Evolutionary conservation across 495 filamentous ascomycete genomes (phyloP).

Genomic region (Copromyces sp.): DNA sequence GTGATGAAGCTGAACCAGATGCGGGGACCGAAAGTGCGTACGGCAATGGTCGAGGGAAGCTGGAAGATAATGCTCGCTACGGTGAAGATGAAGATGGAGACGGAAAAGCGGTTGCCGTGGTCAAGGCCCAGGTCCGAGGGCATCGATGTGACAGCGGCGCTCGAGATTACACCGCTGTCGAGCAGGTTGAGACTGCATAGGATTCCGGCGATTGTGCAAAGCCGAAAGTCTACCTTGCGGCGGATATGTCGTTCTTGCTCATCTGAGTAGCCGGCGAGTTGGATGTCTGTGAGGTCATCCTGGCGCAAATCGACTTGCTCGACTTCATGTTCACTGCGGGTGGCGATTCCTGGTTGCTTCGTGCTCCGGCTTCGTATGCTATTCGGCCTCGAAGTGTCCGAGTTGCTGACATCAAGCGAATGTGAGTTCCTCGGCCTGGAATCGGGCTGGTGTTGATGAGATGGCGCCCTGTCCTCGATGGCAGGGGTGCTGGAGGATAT

Average conservation of each 20-base stretch:
- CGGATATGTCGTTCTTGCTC: conserved; percentile 34
- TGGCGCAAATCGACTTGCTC: not conserved
- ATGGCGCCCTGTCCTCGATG: not conserved
- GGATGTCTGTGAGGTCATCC: not conserved
- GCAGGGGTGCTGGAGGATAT: not conserved
- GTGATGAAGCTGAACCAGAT: conserved; percentile 61
- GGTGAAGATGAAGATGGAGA: conserved; percentile 74
- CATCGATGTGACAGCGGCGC: conserved; percentile 68
- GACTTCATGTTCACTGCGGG: not conserved
- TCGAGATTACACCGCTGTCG: conserved; percentile 68
- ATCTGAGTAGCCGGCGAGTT: not conserved
- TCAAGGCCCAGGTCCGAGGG: conserved; percentile 50
- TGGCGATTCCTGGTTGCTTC: not conserved
- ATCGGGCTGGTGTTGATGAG: not conserved
- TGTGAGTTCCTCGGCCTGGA: not conserved
- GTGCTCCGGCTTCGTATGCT: not conserved
- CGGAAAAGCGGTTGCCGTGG: conserved; percentile 54
- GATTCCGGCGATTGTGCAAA: conserved; percentile 66
- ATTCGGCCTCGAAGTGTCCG: not conserved
- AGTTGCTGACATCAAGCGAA: not conserved
- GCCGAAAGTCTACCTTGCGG: conserved; percentile 58
- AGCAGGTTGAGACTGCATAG: conserved; percentile 64
- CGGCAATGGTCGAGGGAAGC: conserved; percentile 61
- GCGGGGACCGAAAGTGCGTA: conserved; percentile 57
- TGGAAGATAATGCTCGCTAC: conserved; percentile 66